Evolutionary conservation across 2,329 filamentous ascomycete genomes (phyloP).

Genomic region (Thermoascus crustaceus): DNA sequence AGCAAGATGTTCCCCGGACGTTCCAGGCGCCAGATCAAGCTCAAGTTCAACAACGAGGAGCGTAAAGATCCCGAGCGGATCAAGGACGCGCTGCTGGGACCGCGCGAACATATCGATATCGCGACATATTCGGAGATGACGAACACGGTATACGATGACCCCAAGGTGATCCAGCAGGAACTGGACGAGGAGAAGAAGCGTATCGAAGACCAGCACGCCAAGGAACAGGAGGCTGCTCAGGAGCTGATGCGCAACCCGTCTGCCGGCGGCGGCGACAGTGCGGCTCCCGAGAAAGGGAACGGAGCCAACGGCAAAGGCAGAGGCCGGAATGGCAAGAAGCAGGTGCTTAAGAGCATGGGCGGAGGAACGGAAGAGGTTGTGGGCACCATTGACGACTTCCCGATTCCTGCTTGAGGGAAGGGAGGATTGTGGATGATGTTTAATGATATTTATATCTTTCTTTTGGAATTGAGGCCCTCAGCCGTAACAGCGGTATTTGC

Average conservation of each 20-base stretch:
- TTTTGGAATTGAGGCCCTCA: too few relatives aligned
- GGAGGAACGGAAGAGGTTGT: slow-evolving; percentile 35
- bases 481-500: too few relatives aligned
- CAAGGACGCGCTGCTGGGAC: slow-evolving; percentile 42
- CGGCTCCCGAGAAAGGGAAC: slow-evolving; percentile 22
- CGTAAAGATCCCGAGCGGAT: slow-evolving; percentile 46
- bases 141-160: slow-evolving; percentile 36
- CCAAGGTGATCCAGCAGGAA: slow-evolving; percentile 31
- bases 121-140: slow-evolving; percentile 39
- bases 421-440: slow-evolving; percentile 3
- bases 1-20: slow-evolving; percentile 53
- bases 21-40: slow-evolving; percentile 54
- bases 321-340: slow-evolving; percentile 22
- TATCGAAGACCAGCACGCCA: slow-evolving; percentile 40
- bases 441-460: not conserved
- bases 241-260: slow-evolving; percentile 35
- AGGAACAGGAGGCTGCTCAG: slow-evolving; percentile 38
- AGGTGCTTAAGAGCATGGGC: slow-evolving; percentile 16
- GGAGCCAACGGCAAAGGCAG: slow-evolving; percentile 20
- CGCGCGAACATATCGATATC: slow-evolving; percentile 36
- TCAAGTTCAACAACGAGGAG: slow-evolving; percentile 57
- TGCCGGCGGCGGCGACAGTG: slow-evolving; percentile 20
- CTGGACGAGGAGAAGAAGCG: slow-evolving; percentile 38
- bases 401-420: slow-evolving; percentile 9
- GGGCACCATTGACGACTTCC: slow-evolving; percentile 31